Evolutionary conservation across 1,284 basidiomycete genomes (phyloP), one percentile per base, ranked within the genome.

Genomic region (Leccinum cinnamomeum): DNA sequence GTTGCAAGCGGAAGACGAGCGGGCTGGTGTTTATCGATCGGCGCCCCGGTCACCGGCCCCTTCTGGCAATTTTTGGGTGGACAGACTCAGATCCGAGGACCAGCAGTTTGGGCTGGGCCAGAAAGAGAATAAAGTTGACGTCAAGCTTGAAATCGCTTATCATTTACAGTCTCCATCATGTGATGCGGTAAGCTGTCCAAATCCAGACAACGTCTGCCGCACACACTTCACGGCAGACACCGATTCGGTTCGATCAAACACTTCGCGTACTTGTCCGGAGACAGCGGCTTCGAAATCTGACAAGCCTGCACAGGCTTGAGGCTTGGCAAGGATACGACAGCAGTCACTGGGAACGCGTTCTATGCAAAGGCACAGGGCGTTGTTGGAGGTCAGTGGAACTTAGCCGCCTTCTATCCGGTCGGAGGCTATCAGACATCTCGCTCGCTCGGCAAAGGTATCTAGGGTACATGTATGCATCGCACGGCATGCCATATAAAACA

Each of bases 1-100:
- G 60, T 57, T 44, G 37, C 61, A 69, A 61, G 44, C 30, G 50
- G 48, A 64, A 58, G 33, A 55, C 54, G 57, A 33, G 53, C 53
- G 53, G 60, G 64, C 56, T 41, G 56, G 65, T 63, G 62, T 66
- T 74, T 73, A 77, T 74, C 75, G 75, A 75, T 76, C 37, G 64
- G 64, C 60, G 50, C 66, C 67, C 72, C 69, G 63, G 62, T 56
- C 44, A 46, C 44, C 18, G 39, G 14, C 64, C 54, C 25, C 2
- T 63, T 75, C 65, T 33, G 57, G 64, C 55, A 64, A 50, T 1
- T 14, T 23, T 28, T 30, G 20, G 23, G 5, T 51, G 23, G 20
- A 25, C 37, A 56, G 59, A 66, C 51, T 56, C 61, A 68, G 60
- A 41, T 72, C 71, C 72, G 70, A 73, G 72, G 70, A 69, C 67